Percentiles rank a stretch among this genome's conserved stretches.
These are phyloP conservation scores for Obelidium mucronatum DNA, from an alignment of 192 early-diverging fungal genomes.

Conservation along the genomic window DNA sequence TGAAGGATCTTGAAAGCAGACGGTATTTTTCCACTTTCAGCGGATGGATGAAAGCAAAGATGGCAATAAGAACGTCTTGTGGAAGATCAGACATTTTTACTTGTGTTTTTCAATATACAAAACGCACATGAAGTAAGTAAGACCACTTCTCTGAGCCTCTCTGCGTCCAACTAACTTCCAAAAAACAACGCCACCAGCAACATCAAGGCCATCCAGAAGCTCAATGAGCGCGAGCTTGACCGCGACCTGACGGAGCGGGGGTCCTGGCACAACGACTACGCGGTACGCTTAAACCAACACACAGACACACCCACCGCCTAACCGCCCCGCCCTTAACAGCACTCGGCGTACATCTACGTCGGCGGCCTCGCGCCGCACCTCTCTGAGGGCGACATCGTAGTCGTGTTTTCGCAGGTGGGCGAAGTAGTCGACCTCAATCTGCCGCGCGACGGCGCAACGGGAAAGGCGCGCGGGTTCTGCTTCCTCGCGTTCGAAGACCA, in stretches of 20 bases:
- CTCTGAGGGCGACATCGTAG: slow-evolving; percentile 93
- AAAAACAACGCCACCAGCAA: slow-evolving; percentile 59
- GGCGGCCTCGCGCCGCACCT: slow-evolving; percentile 85
- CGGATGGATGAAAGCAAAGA: too few relatives aligned
- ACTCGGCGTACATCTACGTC: slow-evolving; percentile 89
- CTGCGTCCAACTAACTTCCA: too few relatives aligned
- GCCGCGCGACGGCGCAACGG: slow-evolving; percentile 86
- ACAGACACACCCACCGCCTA: background rate
- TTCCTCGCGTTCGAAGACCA: slow-evolving; percentile 96
- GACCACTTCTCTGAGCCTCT: too few relatives aligned
- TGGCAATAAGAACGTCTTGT: too few relatives aligned
- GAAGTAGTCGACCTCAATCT: slow-evolving; percentile 92
- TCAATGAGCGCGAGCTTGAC: slow-evolving; percentile 76
- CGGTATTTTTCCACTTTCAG: too few relatives aligned
- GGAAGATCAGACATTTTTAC: too few relatives aligned
- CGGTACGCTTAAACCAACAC: slow-evolving; percentile 16
- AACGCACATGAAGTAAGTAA: background rate
- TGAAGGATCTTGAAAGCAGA: too few relatives aligned
- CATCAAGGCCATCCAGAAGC: slow-evolving; percentile 82
- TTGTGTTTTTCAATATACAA: background rate
- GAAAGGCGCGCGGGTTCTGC: slow-evolving; percentile 83
- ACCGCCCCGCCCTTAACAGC: too few relatives aligned
- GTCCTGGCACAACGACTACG: slow-evolving; percentile 93
- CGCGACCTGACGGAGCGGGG: slow-evolving; percentile 60
- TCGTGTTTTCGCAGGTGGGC: slow-evolving; percentile 94